Evolutionary conservation across 257 asterid species (phyloP), one percentile per base, ranked within the genome.

Genomic region (Handroanthus guayacan): DNA sequence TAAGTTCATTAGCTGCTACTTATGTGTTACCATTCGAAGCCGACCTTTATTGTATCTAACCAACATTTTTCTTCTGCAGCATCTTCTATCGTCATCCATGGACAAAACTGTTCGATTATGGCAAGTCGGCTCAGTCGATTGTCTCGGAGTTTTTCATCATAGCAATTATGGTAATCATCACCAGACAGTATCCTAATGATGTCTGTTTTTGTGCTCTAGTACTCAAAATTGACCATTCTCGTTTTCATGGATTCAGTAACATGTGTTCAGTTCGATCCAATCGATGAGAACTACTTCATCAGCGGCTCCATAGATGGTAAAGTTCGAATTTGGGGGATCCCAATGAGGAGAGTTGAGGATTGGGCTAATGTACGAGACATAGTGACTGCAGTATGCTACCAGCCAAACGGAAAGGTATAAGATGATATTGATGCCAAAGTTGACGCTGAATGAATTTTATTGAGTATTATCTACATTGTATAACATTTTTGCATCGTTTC

Each of bases 241-340:
- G 48, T 67, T 18, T 14, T 51, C 66, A 44, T 56, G 56, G 36
- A 25, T 85, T 52, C 92, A 94, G 98, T 92, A 41, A 92, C 98
- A 34, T 89, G 97, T 61, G 81, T 90, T 73, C 97, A 94, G 43
- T 94, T 94, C 84, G 87, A 94, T 79, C 98, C 98, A 11, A 79
- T 71, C 58, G 89, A 94, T 31, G 97, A 94, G 67, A 83, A 80
- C 76, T 71, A 77, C 81, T 94, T 94, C 87, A 83, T 90, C 37
- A 90, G 91, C 47, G 98, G 98, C 20, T 91, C 90, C 62, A 86
- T 91, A 3, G 98, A 93, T 71, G 97, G 95, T n/a, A 91, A 88
- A 84, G 92, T 89, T 77, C 88, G 97, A 62, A 85, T 91, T 74
- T 93, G 97, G 97, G 92, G 93, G 56, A 85, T 92, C 43, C 66